Percentiles rank a stretch among this genome's conserved stretches.
phyloP scores from a whole-genome alignment of 2,329 filamentous ascomycete species.

The Clonostachys solani region DNA sequence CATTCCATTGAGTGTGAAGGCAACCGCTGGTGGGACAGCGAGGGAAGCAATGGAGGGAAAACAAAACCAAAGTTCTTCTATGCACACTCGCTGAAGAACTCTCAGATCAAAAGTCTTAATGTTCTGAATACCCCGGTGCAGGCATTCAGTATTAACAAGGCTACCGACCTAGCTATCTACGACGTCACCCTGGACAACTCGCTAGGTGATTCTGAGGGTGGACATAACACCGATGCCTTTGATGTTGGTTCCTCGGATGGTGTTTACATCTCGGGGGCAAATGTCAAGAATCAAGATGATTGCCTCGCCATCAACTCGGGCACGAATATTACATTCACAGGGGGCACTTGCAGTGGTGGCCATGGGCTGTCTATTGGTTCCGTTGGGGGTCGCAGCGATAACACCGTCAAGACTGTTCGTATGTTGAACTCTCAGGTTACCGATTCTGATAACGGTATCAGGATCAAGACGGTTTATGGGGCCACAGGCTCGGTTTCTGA shows the following conservation, averaged over 20 bases:
- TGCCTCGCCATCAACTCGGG: conserved; percentile 55
- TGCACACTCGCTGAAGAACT: conserved; percentile 31
- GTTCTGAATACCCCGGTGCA: conserved; percentile 36
- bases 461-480: too few relatives aligned
- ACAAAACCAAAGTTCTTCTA: conserved; percentile 60
- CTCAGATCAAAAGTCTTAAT: conserved; percentile 30
- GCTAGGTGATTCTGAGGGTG: conserved; percentile 24
- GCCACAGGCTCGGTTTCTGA: too few relatives aligned
- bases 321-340: conserved; percentile 39
- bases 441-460: too few relatives aligned
- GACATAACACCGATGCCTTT: conserved; percentile 56
- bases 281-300: conserved; percentile 58
- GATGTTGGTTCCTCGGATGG: conserved; percentile 45
- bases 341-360: conserved; percentile 35
- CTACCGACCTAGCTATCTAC: conserved; percentile 24
- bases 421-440: too few relatives aligned
- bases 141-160: conserved; percentile 31
- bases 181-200: conserved; percentile 31
- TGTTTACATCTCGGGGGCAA: conserved; percentile 47
- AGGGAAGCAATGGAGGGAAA: conserved; percentile 56
- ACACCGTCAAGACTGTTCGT: too few relatives aligned
- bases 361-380: conserved; percentile 38
- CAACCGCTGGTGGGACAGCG: conserved; percentile 54
- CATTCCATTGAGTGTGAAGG: conserved; percentile 41
- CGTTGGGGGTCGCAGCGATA: conserved; percentile 34